These are phyloP conservation scores for Danielozyma ontarioensis DNA, from an alignment of 805 yeast genomes.

Conservation along the genomic window DNA sequence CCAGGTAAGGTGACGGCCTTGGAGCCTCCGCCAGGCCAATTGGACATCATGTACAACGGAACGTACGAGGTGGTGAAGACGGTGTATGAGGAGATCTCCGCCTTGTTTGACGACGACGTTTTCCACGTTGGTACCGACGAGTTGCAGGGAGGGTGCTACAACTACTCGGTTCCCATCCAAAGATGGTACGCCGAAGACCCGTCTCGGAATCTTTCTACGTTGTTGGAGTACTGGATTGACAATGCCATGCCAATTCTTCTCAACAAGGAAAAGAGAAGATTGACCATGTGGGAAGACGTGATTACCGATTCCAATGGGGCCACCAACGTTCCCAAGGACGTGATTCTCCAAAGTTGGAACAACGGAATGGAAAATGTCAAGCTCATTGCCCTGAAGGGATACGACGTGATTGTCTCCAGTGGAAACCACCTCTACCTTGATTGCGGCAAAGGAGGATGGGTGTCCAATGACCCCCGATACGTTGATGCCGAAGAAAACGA, in stretches of 20 bases:
- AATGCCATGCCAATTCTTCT: conserved; percentile 27
- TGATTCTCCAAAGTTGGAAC: conserved; percentile 34
- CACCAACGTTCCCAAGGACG: conserved; percentile 21
- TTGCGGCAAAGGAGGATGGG: conserved; percentile 37
- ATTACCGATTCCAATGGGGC: conserved; percentile 18
- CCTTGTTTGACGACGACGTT: conserved; percentile 27
- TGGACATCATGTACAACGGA: conserved; percentile 25
- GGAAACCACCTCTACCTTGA: conserved; percentile 31
- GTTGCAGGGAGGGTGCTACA: conserved; percentile 28
- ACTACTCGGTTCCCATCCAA: conserved; percentile 17
- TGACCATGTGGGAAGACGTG: conserved; percentile 41
- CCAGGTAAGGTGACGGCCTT: conserved; percentile 15
- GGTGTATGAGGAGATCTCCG: conserved; percentile 28
- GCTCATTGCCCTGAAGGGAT: conserved; percentile 26
- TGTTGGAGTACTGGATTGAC: conserved; percentile 32
- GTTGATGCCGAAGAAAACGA: conserved; percentile 15
- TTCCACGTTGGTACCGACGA: conserved; percentile 42
- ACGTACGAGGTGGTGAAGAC: conserved; percentile 28
- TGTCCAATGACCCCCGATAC: conserved; percentile 30
- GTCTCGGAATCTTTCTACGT: conserved; percentile 19
- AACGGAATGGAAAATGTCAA: conserved; percentile 14
- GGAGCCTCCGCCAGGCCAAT: conserved; percentile 40
- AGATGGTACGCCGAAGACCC: conserved; percentile 24
- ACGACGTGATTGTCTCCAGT: conserved; percentile 35
- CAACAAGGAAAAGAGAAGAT: conserved; percentile 14